A percentile compares a stretch with the other conserved stretches of the same genome.
These are phyloP conservation scores for Fusarium paranaense DNA, from an alignment of 2,329 filamentous ascomycete species.

Conservation along the genomic window DNA sequence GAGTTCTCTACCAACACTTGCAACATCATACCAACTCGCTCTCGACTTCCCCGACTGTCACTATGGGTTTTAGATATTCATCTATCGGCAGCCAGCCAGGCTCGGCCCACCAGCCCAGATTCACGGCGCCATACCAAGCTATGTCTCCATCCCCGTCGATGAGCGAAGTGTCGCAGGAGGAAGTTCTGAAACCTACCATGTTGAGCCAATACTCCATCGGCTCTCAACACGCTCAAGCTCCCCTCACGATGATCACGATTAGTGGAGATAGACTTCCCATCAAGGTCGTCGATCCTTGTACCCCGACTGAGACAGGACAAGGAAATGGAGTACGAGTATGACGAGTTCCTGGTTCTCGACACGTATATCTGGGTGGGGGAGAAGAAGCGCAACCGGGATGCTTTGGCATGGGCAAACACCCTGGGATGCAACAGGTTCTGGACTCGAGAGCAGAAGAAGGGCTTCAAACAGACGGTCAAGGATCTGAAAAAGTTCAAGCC, in stretches of 20 bases:
- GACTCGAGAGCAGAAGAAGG: not conserved
- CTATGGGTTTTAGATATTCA: not conserved
- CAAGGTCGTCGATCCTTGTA: not conserved
- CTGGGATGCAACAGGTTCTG: not conserved
- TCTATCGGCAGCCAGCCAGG: not conserved
- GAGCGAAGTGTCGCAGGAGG: not conserved
- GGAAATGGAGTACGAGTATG: not conserved
- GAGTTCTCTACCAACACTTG: not conserved
- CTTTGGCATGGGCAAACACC: not conserved
- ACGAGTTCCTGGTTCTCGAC: not conserved
- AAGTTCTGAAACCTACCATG: not conserved
- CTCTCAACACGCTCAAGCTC: not conserved
- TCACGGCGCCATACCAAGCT: not conserved
- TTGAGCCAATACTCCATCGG: not conserved
- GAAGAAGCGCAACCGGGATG: not conserved
- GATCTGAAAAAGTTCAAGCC: not conserved
- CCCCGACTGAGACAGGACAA: not conserved
- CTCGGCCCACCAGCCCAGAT: not conserved
- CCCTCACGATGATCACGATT: not conserved
- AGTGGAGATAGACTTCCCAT: not conserved
- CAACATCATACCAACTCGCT: not conserved
- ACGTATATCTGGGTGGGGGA: not conserved
- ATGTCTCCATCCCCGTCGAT: not conserved
- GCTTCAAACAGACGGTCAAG: not conserved
- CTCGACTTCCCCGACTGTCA: not conserved